A percentile compares a stretch with the other conserved stretches of the same genome.
Evolutionary conservation across 805 yeast species (phyloP).

Genomic region (Pichia manshurica): DNA sequence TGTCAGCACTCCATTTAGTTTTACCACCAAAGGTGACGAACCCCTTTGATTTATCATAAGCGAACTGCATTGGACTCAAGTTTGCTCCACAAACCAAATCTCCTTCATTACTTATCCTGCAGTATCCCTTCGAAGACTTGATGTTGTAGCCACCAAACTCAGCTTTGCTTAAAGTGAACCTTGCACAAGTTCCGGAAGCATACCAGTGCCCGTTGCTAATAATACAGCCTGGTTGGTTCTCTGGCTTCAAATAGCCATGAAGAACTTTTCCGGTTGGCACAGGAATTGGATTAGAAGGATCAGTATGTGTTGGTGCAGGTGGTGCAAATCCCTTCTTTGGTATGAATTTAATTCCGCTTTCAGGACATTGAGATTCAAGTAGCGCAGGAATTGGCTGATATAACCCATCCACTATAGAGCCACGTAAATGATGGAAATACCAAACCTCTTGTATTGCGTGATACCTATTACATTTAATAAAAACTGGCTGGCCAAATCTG

Average conservation of each 20-base stretch:
- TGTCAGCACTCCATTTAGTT: conserved; percentile 51
- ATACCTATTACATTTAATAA: conserved; percentile 52
- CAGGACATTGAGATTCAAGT: conserved; percentile 59
- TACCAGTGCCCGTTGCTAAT: conserved; percentile 87
- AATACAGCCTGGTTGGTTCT: conserved; percentile 62
- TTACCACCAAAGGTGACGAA: conserved; percentile 57
- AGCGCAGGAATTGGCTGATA: conserved; percentile 60
- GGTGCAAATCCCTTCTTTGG: conserved; percentile 47
- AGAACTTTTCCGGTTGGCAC: conserved; percentile 30
- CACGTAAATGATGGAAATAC: conserved; percentile 75
- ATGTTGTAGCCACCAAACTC: conserved; percentile 70
- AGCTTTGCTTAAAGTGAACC: conserved; percentile 51
- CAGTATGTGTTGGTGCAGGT: conserved; percentile 28
- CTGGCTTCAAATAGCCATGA: conserved; percentile 45
- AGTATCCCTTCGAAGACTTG: conserved; percentile 66
- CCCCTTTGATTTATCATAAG: conserved; percentile 40
- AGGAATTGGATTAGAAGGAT: conserved; percentile 14
- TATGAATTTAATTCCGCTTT: conserved; percentile 57
- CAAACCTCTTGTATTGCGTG: conserved; percentile 59
- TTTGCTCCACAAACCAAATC: conserved; percentile 28
- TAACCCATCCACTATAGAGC: conserved; percentile 61
- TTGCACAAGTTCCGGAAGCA: conserved; percentile 78
- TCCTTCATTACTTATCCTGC: conserved; percentile 42
- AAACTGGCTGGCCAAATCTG: conserved; percentile 52
- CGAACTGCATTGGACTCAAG: conserved; percentile 50